Evolutionary conservation across 441 rosid genomes (phyloP).

Genomic region (California macrophylla): DNA sequence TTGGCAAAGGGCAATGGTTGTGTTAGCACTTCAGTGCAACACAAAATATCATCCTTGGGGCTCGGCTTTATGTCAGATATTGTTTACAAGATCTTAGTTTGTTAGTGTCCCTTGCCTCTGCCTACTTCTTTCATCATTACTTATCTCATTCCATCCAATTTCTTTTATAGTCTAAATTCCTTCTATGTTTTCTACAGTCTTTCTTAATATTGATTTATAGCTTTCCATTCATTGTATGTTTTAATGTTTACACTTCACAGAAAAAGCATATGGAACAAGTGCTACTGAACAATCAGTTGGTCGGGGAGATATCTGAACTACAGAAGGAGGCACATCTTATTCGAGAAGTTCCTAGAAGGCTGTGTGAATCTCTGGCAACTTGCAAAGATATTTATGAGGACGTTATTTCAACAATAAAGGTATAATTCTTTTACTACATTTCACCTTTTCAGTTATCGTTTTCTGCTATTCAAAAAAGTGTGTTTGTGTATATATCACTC

Average conservation of each 20-base stretch:
- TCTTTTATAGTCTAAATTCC: background rate
- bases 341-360: slow-evolving; percentile 42
- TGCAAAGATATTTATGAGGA: slow-evolving; percentile 47
- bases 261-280: slow-evolving; percentile 46
- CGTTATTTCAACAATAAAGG: slow-evolving; percentile 45
- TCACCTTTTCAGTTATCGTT: slow-evolving; percentile 12
- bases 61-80: background rate
- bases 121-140: background rate
- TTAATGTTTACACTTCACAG: slow-evolving; percentile 25
- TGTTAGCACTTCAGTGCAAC: background rate
- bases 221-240: background rate
- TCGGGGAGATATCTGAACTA: slow-evolving; percentile 51
- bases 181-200: background rate
- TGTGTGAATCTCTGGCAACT: slow-evolving; percentile 36
- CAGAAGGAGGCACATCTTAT: slow-evolving; percentile 35
- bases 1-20: background rate
- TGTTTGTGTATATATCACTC: slow-evolving; percentile 10
- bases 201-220: background rate
- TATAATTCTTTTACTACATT: slow-evolving; percentile 21
- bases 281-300: slow-evolving; percentile 37
- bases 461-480: background rate
- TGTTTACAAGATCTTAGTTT: background rate
- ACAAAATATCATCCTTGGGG: background rate
- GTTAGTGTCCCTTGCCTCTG: background rate
- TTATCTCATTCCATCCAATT: background rate